Evolutionary conservation across 75 land plant species (phyloP).

Genomic region (Cunninghamia lanceolata): DNA sequence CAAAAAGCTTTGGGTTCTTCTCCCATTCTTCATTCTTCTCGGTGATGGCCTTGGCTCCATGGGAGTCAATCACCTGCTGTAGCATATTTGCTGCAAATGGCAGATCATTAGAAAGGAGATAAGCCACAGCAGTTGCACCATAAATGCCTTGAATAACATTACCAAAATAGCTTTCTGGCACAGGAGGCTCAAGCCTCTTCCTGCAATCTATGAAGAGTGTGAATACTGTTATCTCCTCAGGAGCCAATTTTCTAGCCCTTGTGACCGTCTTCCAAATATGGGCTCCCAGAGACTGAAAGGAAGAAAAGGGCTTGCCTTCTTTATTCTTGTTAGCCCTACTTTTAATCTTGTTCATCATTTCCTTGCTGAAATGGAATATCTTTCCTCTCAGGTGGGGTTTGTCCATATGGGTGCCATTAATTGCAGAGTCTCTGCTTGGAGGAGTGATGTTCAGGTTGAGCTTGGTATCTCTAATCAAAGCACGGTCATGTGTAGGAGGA

Average conservation of each 20-base stretch:
- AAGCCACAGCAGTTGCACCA: slow-evolving; percentile 52
- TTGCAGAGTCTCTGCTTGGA: slow-evolving; percentile 14
- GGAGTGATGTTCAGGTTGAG: slow-evolving; percentile 44
- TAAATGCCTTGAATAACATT: slow-evolving; percentile 65
- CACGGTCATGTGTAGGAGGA: slow-evolving; percentile 52
- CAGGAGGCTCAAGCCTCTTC: slow-evolving; percentile 47
- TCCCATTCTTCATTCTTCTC: slow-evolving; percentile 48
- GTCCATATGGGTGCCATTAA: neutral
- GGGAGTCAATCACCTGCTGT: slow-evolving; percentile 34
- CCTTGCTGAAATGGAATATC: slow-evolving; percentile 53
- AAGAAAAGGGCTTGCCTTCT: slow-evolving; percentile 41
- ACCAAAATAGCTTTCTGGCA: slow-evolving; percentile 70
- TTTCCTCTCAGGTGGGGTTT: slow-evolving; percentile 27
- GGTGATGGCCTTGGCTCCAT: slow-evolving; percentile 38
- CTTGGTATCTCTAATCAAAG: slow-evolving; percentile 44
- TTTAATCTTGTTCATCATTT: slow-evolving; percentile 43
- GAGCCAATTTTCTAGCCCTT: slow-evolving; percentile 44
- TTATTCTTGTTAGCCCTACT: slow-evolving; percentile 27
- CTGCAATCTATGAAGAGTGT: slow-evolving; percentile 71
- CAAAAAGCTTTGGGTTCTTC: slow-evolving; percentile 43
- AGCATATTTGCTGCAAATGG: slow-evolving; percentile 40
- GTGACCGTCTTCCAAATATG: slow-evolving; percentile 61
- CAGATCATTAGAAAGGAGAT: slow-evolving; percentile 28
- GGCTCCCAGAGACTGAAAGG: slow-evolving; percentile 56
- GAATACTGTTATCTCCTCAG: slow-evolving; percentile 58